A percentile compares a stretch with the other conserved stretches of the same genome.
Evolutionary conservation across 164 flowering plant genomes (phyloP).

Genomic region (Chloranthus sessilifolius): DNA sequence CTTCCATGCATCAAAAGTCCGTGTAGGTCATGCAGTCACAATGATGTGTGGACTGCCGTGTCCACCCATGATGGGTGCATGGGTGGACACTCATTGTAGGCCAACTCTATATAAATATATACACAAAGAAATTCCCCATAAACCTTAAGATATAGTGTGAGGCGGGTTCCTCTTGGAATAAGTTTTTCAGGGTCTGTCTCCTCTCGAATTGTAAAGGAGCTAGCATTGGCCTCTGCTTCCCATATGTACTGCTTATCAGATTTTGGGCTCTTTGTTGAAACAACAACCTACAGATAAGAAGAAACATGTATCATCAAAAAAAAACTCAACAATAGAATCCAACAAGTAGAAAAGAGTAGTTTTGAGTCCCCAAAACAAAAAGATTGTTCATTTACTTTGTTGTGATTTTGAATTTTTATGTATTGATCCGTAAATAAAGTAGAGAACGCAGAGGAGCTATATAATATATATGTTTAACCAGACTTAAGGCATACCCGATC

Average conservation of each 20-base stretch:
- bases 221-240: slow-evolving; percentile 93
- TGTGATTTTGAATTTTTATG: too few relatives aligned
- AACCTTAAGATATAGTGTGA: slow-evolving; percentile 87
- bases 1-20: too few relatives aligned
- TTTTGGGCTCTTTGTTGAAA: slow-evolving; percentile 89
- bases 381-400: too few relatives aligned
- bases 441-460: neutral
- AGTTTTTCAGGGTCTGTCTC: slow-evolving; percentile 86
- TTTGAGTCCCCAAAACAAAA: too few relatives aligned
- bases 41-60: too few relatives aligned
- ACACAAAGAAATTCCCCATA: too few relatives aligned
- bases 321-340: neutral
- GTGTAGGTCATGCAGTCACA: too few relatives aligned
- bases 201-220: slow-evolving; percentile 81
- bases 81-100: too few relatives aligned
- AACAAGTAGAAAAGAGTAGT: neutral
- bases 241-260: slow-evolving; percentile 96
- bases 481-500: slow-evolving; percentile 49
- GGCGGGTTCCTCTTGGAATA: slow-evolving; percentile 86
- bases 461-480: neutral
- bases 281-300: slow-evolving; percentile 54
- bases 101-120: too few relatives aligned
- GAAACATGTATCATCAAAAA: neutral
- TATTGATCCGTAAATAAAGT: too few relatives aligned
- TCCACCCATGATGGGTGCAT: too few relatives aligned